phyloP scores from a whole-genome alignment of 2,329 filamentous ascomycete species.

The Phoma sp. region DNA sequence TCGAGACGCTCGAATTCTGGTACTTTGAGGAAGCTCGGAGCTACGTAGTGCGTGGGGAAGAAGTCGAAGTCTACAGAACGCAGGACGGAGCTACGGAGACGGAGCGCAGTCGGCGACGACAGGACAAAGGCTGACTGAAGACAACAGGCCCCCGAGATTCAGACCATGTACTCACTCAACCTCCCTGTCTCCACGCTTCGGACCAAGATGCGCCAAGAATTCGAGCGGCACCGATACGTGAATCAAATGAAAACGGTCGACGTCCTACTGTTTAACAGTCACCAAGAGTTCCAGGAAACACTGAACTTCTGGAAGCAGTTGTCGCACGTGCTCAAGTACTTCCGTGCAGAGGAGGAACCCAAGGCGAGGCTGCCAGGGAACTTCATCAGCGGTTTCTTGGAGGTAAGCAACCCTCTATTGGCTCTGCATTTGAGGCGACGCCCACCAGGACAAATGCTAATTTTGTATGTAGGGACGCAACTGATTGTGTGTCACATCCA shows the following conservation, averaged over 20 bases:
- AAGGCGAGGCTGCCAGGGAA: constrained; percentile 79
- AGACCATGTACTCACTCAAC: constrained; percentile 94
- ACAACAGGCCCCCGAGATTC: constrained; percentile 88
- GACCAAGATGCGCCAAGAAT: constrained; percentile 94
- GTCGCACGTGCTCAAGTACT: constrained; percentile 95
- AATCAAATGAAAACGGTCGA: constrained; percentile 88
- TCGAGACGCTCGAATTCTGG: neutral
- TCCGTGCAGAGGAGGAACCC: constrained; percentile 84
- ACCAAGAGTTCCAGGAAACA: constrained; percentile 96
- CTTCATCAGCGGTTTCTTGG: constrained; percentile 94
- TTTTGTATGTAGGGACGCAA: constrained; percentile 47
- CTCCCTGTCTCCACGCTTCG: constrained; percentile 87
- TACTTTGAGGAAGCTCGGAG: neutral
- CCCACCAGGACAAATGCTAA: constrained; percentile 12
- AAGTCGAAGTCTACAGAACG: neutral
- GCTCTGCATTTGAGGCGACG: neutral
- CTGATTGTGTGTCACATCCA: constrained; percentile 27
- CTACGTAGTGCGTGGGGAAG: neutral
- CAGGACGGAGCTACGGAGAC: neutral
- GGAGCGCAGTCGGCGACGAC: neutral
- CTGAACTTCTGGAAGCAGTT: constrained; percentile 99
- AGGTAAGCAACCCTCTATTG: constrained; percentile 65
- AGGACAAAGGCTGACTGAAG: constrained; percentile 19
- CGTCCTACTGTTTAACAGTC: constrained; percentile 87
- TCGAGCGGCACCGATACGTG: constrained; percentile 93